Evolutionary conservation across 768 basidiomycete genomes (phyloP).

Genomic region (Candolleomyces aberdarensis): DNA sequence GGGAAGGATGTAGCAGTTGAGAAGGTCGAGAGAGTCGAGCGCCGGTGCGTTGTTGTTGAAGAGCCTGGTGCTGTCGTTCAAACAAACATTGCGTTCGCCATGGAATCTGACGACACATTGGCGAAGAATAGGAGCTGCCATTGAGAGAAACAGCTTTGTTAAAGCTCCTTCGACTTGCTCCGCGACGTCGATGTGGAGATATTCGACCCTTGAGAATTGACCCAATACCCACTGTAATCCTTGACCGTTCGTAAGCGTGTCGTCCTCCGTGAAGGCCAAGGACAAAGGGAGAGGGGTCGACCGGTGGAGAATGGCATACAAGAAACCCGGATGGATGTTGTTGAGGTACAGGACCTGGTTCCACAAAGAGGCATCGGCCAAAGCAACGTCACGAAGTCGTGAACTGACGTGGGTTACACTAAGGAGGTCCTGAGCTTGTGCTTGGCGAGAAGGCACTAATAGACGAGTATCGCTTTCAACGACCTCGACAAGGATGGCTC

Average conservation of each 20-base stretch:
- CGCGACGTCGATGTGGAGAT: neutral
- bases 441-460: neutral
- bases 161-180: neutral
- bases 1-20: neutral
- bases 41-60: neutral
- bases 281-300: neutral
- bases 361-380: neutral
- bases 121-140: neutral
- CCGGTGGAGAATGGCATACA: neutral
- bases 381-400: neutral
- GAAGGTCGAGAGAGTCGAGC: neutral
- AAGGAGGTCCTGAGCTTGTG: neutral
- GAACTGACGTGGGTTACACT: neutral
- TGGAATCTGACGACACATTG: neutral
- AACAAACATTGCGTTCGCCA: neutral
- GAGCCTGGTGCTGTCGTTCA: neutral
- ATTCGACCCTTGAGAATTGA: neutral
- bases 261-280: neutral
- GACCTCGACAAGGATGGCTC: neutral
- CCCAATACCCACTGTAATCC: neutral
- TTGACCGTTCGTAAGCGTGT: neutral
- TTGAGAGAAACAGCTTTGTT: neutral
- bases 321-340: neutral
- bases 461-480: neutral
- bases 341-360: neutral